A percentile compares a stretch with the other conserved stretches of the same genome.
phyloP scores from a whole-genome alignment of 192 early-diverging fungal genomes.

The Kappamyces sp. region DNA sequence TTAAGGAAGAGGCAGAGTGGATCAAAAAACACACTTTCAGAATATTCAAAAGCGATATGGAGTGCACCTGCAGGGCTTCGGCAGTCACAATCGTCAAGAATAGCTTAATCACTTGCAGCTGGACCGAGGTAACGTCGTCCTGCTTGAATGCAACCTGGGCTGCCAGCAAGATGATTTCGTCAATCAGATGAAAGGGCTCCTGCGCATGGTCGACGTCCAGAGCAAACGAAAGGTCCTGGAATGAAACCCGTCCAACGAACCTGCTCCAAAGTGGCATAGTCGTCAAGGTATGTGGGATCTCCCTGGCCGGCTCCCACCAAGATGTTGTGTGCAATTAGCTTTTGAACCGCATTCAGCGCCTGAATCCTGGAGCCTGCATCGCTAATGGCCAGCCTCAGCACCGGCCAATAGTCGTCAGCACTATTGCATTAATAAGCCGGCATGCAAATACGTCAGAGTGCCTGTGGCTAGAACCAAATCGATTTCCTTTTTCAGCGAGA shows the following conservation, averaged over 20 bases:
- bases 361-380: conserved; percentile 21
- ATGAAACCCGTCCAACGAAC: conserved; percentile 17
- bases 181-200: conserved; percentile 33
- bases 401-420: conserved; percentile 46
- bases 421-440: conserved; percentile 9
- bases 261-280: not conserved
- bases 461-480: too few relatives aligned
- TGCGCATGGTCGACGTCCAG: conserved; percentile 4
- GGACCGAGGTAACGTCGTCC: conserved; percentile 39
- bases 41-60: conserved; percentile 39
- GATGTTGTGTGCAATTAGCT: conserved; percentile 46
- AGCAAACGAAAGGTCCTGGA: conserved; percentile 10
- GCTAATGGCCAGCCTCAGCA: conserved; percentile 38
- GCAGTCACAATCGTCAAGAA: conserved; percentile 49
- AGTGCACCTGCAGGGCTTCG: conserved; percentile 42
- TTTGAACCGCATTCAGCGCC: conserved; percentile 46
- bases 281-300: not conserved
- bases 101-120: conserved; percentile 54
- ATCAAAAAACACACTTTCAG: conserved; percentile 50
- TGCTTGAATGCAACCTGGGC: conserved; percentile 32
- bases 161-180: conserved; percentile 50
- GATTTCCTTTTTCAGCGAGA: too few relatives aligned
- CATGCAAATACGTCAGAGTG: too few relatives aligned
- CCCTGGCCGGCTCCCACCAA: conserved; percentile 20
- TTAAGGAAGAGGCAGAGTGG: conserved; percentile 31